Percentiles rank a stretch among this genome's conserved stretches.
Evolutionary conservation across 495 filamentous ascomycete genomes (phyloP).

Genomic region (Beverwykella pulmonaria): DNA sequence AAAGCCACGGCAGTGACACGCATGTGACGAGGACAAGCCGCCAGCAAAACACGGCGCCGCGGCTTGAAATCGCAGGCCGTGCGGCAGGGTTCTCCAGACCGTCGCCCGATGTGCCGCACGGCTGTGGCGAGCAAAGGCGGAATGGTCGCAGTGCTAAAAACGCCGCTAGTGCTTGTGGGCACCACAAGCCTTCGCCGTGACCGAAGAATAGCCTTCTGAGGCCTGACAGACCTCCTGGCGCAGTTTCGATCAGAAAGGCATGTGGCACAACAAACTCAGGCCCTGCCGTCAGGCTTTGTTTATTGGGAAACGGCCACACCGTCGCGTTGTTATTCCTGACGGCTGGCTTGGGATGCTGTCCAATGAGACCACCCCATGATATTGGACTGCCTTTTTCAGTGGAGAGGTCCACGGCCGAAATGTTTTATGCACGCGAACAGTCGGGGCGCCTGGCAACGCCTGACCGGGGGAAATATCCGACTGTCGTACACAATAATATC

Average conservation of each 20-base stretch:
- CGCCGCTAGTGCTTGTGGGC: conserved; percentile 31
- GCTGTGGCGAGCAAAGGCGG: conserved; percentile 27
- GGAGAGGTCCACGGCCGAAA: neutral
- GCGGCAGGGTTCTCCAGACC: conserved; percentile 34
- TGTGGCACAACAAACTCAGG: conserved; percentile 21
- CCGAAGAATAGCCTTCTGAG: conserved; percentile 10
- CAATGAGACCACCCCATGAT: conserved; percentile 5
- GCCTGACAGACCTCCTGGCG: neutral
- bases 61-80: neutral
- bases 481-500: too few relatives aligned
- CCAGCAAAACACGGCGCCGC: neutral
- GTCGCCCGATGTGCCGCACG: conserved; percentile 22
- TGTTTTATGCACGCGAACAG: neutral
- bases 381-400: conserved; percentile 15
- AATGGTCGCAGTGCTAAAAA: conserved; percentile 17
- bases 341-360: conserved; percentile 15
- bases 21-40: conserved; percentile 19
- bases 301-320: conserved; percentile 10
- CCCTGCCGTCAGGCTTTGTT: neutral
- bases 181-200: neutral
- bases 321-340: conserved; percentile 5
- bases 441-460: neutral
- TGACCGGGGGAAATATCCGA: neutral
- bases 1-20: conserved; percentile 1
- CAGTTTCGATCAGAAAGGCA: conserved; percentile 12